A percentile compares a stretch with the other conserved stretches of the same genome.
These are phyloP conservation scores for Epichloe coenophiala DNA, from an alignment of 2,329 filamentous ascomycete species.

Conservation along the genomic window DNA sequence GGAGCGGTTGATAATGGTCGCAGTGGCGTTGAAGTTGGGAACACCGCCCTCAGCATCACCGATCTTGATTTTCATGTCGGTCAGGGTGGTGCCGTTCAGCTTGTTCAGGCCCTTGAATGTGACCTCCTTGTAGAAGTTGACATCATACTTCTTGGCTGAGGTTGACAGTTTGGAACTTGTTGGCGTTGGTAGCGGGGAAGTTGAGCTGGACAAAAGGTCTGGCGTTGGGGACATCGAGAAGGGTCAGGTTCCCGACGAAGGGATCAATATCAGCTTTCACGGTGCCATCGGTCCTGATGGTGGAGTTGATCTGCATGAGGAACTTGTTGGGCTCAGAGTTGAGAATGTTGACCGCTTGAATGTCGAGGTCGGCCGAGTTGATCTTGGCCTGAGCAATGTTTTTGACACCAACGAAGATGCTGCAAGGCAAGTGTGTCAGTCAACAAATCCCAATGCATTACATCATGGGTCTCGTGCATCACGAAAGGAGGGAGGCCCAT, in stretches of 20 bases:
- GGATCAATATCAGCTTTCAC: slow-evolving; percentile 36
- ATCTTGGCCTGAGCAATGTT: slow-evolving; percentile 44
- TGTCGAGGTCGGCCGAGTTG: slow-evolving; percentile 35
- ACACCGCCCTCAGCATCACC: slow-evolving; percentile 1
- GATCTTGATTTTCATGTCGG: slow-evolving; percentile 9
- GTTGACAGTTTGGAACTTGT: slow-evolving; percentile 37
- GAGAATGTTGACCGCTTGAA: slow-evolving; percentile 37
- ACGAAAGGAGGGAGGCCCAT: not conserved
- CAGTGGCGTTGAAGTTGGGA: slow-evolving; percentile 48
- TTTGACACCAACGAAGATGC: slow-evolving; percentile 42
- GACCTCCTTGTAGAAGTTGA: slow-evolving; percentile 44
- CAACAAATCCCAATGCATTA: not conserved
- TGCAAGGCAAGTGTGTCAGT: slow-evolving; percentile 14
- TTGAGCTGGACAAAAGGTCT: slow-evolving; percentile 31
- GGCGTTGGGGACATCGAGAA: slow-evolving; percentile 33
- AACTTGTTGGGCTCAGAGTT: slow-evolving; percentile 31
- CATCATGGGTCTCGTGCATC: not conserved
- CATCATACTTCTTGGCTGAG: slow-evolving; percentile 35
- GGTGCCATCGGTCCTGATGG: slow-evolving; percentile 36
- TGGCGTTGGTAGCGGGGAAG: slow-evolving; percentile 38
- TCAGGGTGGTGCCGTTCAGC: slow-evolving; percentile 41
- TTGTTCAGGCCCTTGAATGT: slow-evolving; percentile 37
- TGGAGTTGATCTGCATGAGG: slow-evolving; percentile 41
- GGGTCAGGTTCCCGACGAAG: slow-evolving; percentile 41
- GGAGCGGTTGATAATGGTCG: slow-evolving; percentile 50